Conservation (phyloP, 495 filamentous ascomycete species). For the Chaetomium fimeti region DNA sequence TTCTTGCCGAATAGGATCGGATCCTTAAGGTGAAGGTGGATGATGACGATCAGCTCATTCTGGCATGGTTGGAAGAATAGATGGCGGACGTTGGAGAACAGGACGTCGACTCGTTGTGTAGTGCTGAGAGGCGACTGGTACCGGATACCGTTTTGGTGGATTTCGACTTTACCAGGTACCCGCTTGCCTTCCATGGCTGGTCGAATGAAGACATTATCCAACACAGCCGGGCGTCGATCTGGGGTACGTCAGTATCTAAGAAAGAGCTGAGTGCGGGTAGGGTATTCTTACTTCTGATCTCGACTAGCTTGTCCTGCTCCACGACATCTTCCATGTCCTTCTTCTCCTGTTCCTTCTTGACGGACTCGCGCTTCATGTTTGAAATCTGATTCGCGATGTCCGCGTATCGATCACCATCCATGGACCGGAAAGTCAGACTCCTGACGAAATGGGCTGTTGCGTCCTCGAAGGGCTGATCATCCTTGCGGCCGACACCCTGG, state of each 20-base stretch:
- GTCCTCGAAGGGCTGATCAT: slow-evolving; percentile 98
- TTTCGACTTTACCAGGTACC: slow-evolving; percentile 90
- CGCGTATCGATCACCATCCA: slow-evolving; percentile 80
- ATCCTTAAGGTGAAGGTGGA: slow-evolving; percentile 95
- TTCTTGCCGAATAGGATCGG: slow-evolving; percentile 94
- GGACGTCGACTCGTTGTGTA: slow-evolving; percentile 81
- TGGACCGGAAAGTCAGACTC: slow-evolving; percentile 90
- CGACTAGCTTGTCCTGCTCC: slow-evolving; percentile 93
- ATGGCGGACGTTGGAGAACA: slow-evolving; percentile 98
- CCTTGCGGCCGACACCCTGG: slow-evolving; percentile 95
- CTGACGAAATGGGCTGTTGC: slow-evolving; percentile 91
- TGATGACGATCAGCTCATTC: slow-evolving; percentile 95
- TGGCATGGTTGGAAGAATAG: slow-evolving; percentile 97
- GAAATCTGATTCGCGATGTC: slow-evolving; percentile 87
- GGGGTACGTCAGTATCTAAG: slow-evolving; percentile 34
- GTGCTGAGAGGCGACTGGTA: slow-evolving; percentile 85
- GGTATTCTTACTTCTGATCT: slow-evolving; percentile 72
- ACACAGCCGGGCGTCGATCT: slow-evolving; percentile 82
- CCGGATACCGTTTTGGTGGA: slow-evolving; percentile 97
- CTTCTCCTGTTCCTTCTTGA: slow-evolving; percentile 93
- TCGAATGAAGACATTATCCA: slow-evolving; percentile 90
- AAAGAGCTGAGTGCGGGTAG: background rate
- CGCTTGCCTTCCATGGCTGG: slow-evolving; percentile 95
- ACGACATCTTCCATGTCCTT: slow-evolving; percentile 99
- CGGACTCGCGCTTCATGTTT: slow-evolving; percentile 85